Conservation (phyloP, 2,329 filamentous ascomycete genomes). For the Curvularia eragrostidis region DNA sequence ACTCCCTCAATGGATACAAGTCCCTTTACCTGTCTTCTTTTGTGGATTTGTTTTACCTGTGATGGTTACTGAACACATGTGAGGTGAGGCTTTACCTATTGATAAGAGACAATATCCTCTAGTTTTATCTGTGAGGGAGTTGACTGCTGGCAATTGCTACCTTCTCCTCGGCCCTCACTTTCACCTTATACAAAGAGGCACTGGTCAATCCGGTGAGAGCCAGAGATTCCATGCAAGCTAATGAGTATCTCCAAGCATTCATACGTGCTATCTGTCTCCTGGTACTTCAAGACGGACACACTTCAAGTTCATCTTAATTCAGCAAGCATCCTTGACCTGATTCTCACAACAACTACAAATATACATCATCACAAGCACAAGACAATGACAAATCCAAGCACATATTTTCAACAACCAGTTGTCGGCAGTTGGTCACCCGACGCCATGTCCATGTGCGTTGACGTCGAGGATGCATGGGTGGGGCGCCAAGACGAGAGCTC, state of each 20-base stretch:
- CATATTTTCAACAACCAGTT: background rate
- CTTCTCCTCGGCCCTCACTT: background rate
- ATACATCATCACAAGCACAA: background rate
- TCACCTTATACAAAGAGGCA: background rate
- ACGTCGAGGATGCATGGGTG: slow-evolving; percentile 6
- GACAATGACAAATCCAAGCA: background rate
- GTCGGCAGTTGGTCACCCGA: background rate
- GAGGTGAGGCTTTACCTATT: background rate
- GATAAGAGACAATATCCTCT: too few relatives aligned
- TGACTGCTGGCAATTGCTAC: background rate
- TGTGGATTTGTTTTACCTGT: background rate
- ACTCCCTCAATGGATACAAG: slow-evolving; percentile 19
- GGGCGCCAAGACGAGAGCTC: slow-evolving; percentile 20
- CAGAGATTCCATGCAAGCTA: too few relatives aligned
- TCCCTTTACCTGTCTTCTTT: slow-evolving; percentile 2
- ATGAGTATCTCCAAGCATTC: too few relatives aligned
- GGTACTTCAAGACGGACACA: background rate
- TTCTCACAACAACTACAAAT: too few relatives aligned
- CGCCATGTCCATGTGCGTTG: slow-evolving; percentile 10
- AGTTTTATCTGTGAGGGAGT: background rate
- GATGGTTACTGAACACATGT: background rate
- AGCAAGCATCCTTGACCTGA: background rate
- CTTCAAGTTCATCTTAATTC: background rate
- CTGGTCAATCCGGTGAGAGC: background rate
- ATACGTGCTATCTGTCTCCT: too few relatives aligned